Conservation (phyloP, 371 early-diverging fungal genomes). For the Apophysomyces trapeziformis region DNA sequence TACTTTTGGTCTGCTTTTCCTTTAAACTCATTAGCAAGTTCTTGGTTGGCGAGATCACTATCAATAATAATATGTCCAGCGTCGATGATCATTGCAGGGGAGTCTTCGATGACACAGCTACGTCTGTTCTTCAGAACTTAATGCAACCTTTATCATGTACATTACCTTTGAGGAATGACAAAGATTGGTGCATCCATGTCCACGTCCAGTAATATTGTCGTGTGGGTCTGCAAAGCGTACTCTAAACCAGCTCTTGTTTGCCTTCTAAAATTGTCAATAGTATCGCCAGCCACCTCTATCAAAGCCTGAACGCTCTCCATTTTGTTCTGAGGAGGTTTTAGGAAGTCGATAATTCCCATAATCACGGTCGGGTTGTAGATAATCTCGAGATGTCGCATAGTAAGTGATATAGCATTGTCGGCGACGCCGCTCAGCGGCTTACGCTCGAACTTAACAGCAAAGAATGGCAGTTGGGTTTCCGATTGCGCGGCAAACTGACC, state of each 20-base stretch:
- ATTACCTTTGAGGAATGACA: constrained; percentile 76
- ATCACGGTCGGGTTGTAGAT: constrained; percentile 76
- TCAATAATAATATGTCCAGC: constrained; percentile 88
- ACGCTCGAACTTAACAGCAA: constrained; percentile 70
- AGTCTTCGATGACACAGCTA: constrained; percentile 48
- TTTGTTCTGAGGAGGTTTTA: constrained; percentile 70
- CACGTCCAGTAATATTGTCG: constrained; percentile 75
- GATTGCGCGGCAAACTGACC: not conserved
- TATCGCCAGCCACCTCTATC: constrained; percentile 74
- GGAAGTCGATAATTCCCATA: constrained; percentile 68
- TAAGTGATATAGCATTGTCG: constrained; percentile 71
- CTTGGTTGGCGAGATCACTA: constrained; percentile 70
- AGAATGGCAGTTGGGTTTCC: constrained; percentile 56
- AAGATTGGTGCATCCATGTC: constrained; percentile 89
- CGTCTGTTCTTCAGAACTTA: constrained; percentile 1
- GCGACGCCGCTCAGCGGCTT: constrained; percentile 75
- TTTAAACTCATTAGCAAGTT: constrained; percentile 61
- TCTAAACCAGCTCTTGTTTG: constrained; percentile 82
- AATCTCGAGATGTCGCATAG: constrained; percentile 81
- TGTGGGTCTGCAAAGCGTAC: constrained; percentile 79
- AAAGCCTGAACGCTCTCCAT: constrained; percentile 60
- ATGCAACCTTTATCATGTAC: not conserved
- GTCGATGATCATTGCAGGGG: constrained; percentile 74
- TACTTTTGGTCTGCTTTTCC: constrained; percentile 53
- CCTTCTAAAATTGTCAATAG: constrained; percentile 72